These are phyloP conservation scores for Naganishia cerealis DNA, from an alignment of 1,284 basidiomycete species.

Conservation along the genomic window DNA sequence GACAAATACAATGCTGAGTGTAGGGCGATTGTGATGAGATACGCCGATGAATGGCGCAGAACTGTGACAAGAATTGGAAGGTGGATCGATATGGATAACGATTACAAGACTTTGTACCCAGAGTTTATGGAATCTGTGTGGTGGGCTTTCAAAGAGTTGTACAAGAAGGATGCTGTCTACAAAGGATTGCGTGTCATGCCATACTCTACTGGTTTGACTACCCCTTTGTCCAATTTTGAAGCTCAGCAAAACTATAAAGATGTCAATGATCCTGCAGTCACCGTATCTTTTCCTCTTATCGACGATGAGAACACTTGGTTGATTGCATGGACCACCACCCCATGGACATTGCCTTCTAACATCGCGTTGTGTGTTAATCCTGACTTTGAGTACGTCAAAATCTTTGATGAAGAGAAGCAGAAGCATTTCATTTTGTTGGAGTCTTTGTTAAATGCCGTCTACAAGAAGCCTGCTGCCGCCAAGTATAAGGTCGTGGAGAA, in stretches of 20 bases:
- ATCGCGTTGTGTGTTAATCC: constrained; percentile 94
- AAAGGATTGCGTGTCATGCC: constrained; percentile 95
- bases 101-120: constrained; percentile 95
- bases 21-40: constrained; percentile 95
- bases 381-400: constrained; percentile 93
- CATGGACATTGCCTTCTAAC: constrained; percentile 97
- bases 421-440: constrained; percentile 93
- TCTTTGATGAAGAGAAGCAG: constrained; percentile 84
- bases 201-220: constrained; percentile 94
- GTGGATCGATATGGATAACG: constrained; percentile 99
- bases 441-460: constrained; percentile 73
- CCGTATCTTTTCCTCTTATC: constrained; percentile 86
- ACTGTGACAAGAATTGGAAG: constrained; percentile 98
- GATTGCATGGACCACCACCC: constrained; percentile 98
- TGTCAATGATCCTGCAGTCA: constrained; percentile 88
- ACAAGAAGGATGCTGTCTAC: constrained; percentile 89
- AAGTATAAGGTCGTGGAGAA: constrained; percentile 88
- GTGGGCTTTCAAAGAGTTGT: constrained; percentile 96
- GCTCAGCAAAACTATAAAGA: constrained; percentile 90
- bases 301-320: constrained; percentile 88
- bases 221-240: constrained; percentile 97
- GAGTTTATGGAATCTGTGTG: constrained; percentile 97
- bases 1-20: constrained; percentile 97
- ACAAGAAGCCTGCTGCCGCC: constrained; percentile 57
- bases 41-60: constrained; percentile 85